Percentiles rank a stretch among this genome's conserved stretches.
Conservation (phyloP, 371 early-diverging fungal species). For the Rhizopus sp. region DNA sequence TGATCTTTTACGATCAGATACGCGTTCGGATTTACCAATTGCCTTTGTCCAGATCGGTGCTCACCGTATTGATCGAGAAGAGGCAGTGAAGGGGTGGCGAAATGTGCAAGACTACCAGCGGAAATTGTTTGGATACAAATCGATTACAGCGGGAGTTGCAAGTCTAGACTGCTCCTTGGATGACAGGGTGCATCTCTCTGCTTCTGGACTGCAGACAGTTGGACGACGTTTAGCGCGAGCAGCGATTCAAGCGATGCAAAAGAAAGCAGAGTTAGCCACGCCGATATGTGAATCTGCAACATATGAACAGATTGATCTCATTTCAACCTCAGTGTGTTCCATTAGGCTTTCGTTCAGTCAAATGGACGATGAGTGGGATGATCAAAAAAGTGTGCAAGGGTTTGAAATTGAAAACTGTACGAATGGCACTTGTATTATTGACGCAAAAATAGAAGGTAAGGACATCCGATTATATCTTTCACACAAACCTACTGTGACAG, state of each 20-base stretch:
- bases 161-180: slow-evolving; percentile 38
- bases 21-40: slow-evolving; percentile 21
- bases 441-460: slow-evolving; percentile 3
- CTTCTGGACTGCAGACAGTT: slow-evolving; percentile 17
- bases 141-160: slow-evolving; percentile 19
- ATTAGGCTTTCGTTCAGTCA: neutral
- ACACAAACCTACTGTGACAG: neutral
- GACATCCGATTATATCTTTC: slow-evolving; percentile 9
- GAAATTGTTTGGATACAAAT: slow-evolving; percentile 5
- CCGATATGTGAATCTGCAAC: slow-evolving; percentile 8
- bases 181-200: slow-evolving; percentile 42
- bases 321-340: neutral
- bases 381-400: slow-evolving; percentile 4
- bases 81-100: slow-evolving; percentile 21
- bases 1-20: slow-evolving; percentile 13
- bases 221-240: slow-evolving; percentile 36
- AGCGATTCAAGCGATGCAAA: slow-evolving; percentile 14
- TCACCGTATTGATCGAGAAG: slow-evolving; percentile 12
- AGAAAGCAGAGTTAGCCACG: slow-evolving; percentile 2
- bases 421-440: neutral
- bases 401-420: slow-evolving; percentile 4
- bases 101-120: slow-evolving; percentile 30
- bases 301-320: neutral
- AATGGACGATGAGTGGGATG: neutral
- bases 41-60: slow-evolving; percentile 35